A percentile compares a stretch with the other conserved stretches of the same genome.
Evolutionary conservation across 2,329 filamentous ascomycete genomes (phyloP).

Genomic region (Septoria petroselini): DNA sequence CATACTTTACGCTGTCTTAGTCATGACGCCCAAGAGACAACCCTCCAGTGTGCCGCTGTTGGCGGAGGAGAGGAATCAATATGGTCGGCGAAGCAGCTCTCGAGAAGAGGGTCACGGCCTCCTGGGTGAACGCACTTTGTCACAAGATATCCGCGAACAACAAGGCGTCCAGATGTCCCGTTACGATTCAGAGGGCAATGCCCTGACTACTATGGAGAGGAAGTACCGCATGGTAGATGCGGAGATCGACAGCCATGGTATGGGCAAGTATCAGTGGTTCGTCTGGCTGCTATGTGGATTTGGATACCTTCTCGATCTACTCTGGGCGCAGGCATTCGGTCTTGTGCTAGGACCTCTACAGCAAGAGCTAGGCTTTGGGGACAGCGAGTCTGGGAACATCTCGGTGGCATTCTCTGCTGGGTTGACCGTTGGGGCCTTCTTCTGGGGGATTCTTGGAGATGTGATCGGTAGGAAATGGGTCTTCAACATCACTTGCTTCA

Average conservation of each 20-base stretch:
- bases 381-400: constrained; percentile 49
- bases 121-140: constrained; percentile 6
- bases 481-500: constrained; percentile 58
- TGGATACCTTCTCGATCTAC: constrained; percentile 55
- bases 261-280: constrained; percentile 54
- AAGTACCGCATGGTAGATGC: constrained; percentile 46
- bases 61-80: neutral
- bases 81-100: neutral
- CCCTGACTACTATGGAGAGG: constrained; percentile 42
- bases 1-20: too few species aligned
- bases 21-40: neutral
- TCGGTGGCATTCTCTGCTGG: constrained; percentile 52
- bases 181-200: constrained; percentile 11
- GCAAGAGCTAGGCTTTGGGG: constrained; percentile 55
- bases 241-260: constrained; percentile 53
- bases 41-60: neutral
- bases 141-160: neutral
- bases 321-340: constrained; percentile 59
- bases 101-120: constrained; percentile 4
- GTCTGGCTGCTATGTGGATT: constrained; percentile 54
- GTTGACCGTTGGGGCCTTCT: constrained; percentile 54
- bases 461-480: constrained; percentile 55
- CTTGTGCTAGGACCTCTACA: constrained; percentile 54
- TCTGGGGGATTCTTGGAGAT: constrained; percentile 57
- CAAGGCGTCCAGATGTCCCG: constrained; percentile 4